Evolutionary conservation across 2,329 filamentous ascomycete genomes (phyloP), one percentile per base, ranked within the genome.

Genomic region (Xylariaceae sp.): DNA sequence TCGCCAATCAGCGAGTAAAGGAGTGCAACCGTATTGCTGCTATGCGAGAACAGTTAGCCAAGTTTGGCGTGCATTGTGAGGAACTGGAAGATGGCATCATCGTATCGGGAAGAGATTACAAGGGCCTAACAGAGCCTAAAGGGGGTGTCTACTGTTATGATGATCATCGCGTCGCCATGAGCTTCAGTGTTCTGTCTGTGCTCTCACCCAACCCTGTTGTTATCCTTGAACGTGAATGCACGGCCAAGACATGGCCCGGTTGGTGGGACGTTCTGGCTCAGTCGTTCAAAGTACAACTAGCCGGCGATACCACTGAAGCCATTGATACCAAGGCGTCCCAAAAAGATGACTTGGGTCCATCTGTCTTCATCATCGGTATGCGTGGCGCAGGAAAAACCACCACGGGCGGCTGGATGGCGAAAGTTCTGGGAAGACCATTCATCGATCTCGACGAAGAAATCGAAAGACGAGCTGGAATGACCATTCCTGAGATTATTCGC

Each of bases 91-190:
- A 99, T 70, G 94, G 94, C n/a, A 95, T 99, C 58, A 85, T 91
- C 62, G 75, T 88, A 40, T 74, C 76, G 40, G 85, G 84, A 3
- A 76, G 71, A 45, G 73, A 78, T 2, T 71, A 76, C 40, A 65
- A 68, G 12, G 70, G 74, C 5, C 68, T 88, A 19, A 69, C 70
- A 31, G 69, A 82, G 35, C 85, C 88, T 1, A 70, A 74, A n/a
- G 79, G 76, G 6, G 85, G 87, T 32, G 81, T 99, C 43, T 87
- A 88, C 73, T 97, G 92, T 74, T 99, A 97, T 63, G 94, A 99
- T 68, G 94, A 99, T 67, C 94, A 99, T 70, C 88, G 94, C 57
- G 91, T 99, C 9, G 94, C 94, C 29, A 99, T 99, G 91, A 96
- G 92, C 72, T 96, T 99, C 73, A 94, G 91, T 62, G 91, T 99